Percentiles rank a stretch among this genome's conserved stretches.
These are phyloP conservation scores for Curvularia sp. DNA, from an alignment of 2,329 filamentous ascomycete species.

Conservation along the genomic window DNA sequence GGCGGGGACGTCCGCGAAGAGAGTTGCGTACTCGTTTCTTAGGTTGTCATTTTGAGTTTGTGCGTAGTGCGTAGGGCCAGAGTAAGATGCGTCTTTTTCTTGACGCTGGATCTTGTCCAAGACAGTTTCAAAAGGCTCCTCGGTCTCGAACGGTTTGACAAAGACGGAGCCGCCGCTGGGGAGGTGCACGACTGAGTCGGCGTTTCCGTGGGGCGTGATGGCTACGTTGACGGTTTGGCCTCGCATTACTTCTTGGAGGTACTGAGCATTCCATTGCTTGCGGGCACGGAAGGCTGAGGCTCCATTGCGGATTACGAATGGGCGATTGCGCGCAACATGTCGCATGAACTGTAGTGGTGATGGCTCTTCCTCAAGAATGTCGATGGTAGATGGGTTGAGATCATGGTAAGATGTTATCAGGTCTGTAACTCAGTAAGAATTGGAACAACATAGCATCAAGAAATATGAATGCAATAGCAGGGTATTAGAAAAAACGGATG, in stretches of 20 bases:
- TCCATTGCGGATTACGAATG: constrained; percentile 73
- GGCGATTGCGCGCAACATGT: constrained; percentile 74
- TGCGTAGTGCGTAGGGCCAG: constrained; percentile 60
- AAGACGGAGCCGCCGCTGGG: constrained; percentile 61
- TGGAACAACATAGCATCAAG: background rate
- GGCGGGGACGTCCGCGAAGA: constrained; percentile 68
- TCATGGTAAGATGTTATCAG: constrained; percentile 76
- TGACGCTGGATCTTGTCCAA: constrained; percentile 67
- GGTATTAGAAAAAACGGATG: constrained; percentile 20
- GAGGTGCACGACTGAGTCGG: constrained; percentile 69
- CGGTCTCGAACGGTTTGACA: constrained; percentile 74
- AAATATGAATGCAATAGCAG: background rate
- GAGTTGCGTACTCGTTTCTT: constrained; percentile 70
- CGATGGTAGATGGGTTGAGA: constrained; percentile 67
- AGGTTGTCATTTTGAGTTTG: constrained; percentile 88
- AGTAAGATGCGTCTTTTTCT: constrained; percentile 47
- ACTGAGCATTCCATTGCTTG: constrained; percentile 67
- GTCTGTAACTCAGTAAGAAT: constrained; percentile 25
- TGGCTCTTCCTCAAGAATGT: constrained; percentile 69
- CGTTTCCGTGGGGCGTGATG: constrained; percentile 73
- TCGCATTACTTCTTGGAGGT: constrained; percentile 63
- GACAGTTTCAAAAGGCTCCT: constrained; percentile 68
- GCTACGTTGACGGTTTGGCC: constrained; percentile 73
- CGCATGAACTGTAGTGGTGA: constrained; percentile 82
- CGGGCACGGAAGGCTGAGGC: constrained; percentile 69